These are phyloP conservation scores for Hsuehochloa calcarea DNA, from an alignment of 176 grass and related monocot species.

Conservation along the genomic window DNA sequence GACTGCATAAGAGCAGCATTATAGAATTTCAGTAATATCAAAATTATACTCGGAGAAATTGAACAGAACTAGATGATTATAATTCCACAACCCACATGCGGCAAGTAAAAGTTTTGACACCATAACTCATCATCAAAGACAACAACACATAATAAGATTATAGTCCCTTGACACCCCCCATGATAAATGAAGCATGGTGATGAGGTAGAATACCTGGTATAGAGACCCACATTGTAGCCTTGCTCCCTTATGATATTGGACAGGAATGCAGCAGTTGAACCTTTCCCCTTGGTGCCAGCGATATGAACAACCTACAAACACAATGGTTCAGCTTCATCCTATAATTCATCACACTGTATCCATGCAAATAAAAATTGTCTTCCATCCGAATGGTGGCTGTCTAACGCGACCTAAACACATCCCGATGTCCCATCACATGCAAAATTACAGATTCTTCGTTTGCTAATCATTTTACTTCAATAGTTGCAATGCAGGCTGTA, in stretches of 20 bases:
- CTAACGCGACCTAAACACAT: neutral
- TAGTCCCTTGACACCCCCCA: neutral
- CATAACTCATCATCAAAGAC: neutral
- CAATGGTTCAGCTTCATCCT: neutral
- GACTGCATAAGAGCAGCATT: conserved; percentile 44
- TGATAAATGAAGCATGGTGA: neutral
- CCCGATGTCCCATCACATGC: neutral
- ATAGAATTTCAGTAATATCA: neutral
- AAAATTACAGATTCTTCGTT: neutral
- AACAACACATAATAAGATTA: neutral
- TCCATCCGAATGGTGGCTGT: neutral
- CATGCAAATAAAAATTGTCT: neutral
- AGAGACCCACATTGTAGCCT: conserved; percentile 85
- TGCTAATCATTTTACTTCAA: neutral
- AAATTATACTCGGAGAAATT: neutral
- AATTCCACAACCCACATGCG: neutral
- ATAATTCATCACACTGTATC: neutral
- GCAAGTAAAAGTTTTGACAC: neutral
- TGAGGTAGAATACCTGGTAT: conserved; percentile 56
- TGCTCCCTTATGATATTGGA: conserved; percentile 82
- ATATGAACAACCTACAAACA: conserved; percentile 74
- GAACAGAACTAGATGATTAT: neutral
- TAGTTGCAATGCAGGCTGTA: neutral
- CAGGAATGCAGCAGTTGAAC: conserved; percentile 71
- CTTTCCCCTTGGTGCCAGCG: conserved; percentile 96